A percentile compares a stretch with the other conserved stretches of the same genome.
Evolutionary conservation across 306 rosid genomes (phyloP).

Genomic region (Mimosa pudica): DNA sequence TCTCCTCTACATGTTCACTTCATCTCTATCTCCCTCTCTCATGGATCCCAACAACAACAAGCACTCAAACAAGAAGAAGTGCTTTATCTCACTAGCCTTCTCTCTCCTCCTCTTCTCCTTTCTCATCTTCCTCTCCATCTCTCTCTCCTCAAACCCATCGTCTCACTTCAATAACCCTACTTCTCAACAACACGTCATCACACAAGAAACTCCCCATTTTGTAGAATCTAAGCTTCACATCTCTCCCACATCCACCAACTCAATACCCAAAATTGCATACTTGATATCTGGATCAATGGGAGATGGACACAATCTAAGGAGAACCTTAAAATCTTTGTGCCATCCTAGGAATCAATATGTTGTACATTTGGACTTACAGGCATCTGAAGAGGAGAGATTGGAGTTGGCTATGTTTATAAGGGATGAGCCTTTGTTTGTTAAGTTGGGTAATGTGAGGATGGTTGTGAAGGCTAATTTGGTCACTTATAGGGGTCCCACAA

Average conservation of each 20-base stretch:
- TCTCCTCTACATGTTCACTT: background rate
- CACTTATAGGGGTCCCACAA: conserved; percentile 56
- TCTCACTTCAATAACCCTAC: conserved; percentile 35
- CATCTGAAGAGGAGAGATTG: conserved; percentile 45
- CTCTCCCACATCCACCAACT: conserved; percentile 29
- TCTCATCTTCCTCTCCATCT: conserved; percentile 41
- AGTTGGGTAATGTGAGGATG: conserved; percentile 50
- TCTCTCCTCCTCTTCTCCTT: conserved; percentile 43
- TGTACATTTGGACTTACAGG: conserved; percentile 58
- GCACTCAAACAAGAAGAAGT: conserved; percentile 43
- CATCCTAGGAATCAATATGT: conserved; percentile 56
- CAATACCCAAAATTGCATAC: conserved; percentile 52
- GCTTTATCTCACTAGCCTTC: conserved; percentile 40
- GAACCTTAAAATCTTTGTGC: conserved; percentile 52
- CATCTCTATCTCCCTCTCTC: background rate
- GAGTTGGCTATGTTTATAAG: conserved; percentile 41
- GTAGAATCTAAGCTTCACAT: conserved; percentile 50
- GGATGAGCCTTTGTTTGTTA: conserved; percentile 43
- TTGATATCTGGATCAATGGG: conserved; percentile 57
- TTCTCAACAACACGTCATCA: conserved; percentile 1
- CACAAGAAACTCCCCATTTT: conserved; percentile 22
- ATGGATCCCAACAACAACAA: conserved; percentile 49
- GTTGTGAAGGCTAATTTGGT: conserved; percentile 55
- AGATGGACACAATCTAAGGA: conserved; percentile 42
- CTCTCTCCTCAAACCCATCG: conserved; percentile 42